phyloP scores from a whole-genome alignment of 129 eudicot genomes.

The Logfia minima region DNA sequence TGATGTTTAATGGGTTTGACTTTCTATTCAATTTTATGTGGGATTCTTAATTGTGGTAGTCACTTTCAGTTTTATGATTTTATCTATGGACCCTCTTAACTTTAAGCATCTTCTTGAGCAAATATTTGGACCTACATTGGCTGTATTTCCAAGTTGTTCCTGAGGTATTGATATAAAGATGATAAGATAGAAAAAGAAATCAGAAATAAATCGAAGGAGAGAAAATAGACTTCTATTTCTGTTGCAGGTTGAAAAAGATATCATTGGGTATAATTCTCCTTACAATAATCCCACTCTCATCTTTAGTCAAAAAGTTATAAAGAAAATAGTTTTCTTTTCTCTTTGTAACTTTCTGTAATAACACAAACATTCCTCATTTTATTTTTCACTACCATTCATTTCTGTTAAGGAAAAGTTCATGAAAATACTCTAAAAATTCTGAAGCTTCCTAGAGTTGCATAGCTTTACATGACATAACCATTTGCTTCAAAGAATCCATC shows the following conservation, averaged over 20 bases:
- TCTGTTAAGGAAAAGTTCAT: no score
- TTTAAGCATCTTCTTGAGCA: constrained; percentile 36
- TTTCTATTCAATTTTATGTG: constrained; percentile 22
- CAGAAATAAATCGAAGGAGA: no score
- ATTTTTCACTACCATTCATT: no score
- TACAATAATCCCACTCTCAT: no score
- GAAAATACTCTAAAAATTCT: neutral
- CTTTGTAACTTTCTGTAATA: no score
- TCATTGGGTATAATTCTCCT: no score
- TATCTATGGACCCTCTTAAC: constrained; percentile 34
- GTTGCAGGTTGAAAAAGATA: no score
- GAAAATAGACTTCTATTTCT: no score
- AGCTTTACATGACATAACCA: neutral
- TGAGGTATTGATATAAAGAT: neutral
- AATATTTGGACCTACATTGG: constrained; percentile 23
- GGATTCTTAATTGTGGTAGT: constrained; percentile 30
- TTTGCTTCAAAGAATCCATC: neutral
- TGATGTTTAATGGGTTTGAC: constrained; percentile 31
- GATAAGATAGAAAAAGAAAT: no score
- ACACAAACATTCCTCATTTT: no score
- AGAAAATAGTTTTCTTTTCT: no score
- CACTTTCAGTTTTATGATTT: constrained; percentile 34
- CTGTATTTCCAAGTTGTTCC: neutral
- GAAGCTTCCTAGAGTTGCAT: neutral
- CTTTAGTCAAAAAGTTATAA: no score